Evolutionary conservation across 2,329 filamentous ascomycete genomes (phyloP).

Genomic region (Aspergillus sp.): DNA sequence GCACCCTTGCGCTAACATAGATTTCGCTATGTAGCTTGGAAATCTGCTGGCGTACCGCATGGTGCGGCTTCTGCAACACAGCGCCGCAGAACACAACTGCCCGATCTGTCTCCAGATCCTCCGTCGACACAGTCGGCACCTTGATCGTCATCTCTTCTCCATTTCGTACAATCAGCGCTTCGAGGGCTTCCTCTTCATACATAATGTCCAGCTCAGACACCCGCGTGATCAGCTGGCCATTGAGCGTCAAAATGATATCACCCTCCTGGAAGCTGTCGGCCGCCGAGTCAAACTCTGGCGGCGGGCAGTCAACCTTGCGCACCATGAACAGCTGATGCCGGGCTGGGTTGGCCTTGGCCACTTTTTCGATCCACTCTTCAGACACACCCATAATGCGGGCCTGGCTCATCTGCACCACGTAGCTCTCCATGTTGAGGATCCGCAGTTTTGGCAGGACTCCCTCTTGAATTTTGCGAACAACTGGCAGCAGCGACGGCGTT

Average conservation of each 20-base stretch:
- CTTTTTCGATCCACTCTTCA: conserved; percentile 92
- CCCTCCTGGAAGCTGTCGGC: conserved; percentile 77
- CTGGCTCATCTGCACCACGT: conserved; percentile 95
- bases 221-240: conserved; percentile 88
- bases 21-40: conserved; percentile 95
- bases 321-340: conserved; percentile 99
- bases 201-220: conserved; percentile 94
- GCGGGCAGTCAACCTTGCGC: conserved; percentile 77
- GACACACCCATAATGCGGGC: conserved; percentile 96
- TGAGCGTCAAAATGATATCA: conserved; percentile 88
- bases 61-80: conserved; percentile 88
- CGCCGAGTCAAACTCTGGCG: conserved; percentile 46
- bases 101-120: conserved; percentile 89
- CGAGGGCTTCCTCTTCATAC: conserved; percentile 84
- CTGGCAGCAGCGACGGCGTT: conserved; percentile 83
- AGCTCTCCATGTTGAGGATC: conserved; percentile 92
- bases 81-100: conserved; percentile 95
- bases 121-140: conserved; percentile 82
- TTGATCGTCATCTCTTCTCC: conserved; percentile 76
- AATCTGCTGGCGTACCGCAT: conserved; percentile 96
- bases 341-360: conserved; percentile 84
- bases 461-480: conserved; percentile 83
- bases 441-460: conserved; percentile 80
- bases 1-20: conserved; percentile 81
- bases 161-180: conserved; percentile 84